Conservation (phyloP, 805 yeast genomes). For the Metschnikowia santaceciliae region DNA sequence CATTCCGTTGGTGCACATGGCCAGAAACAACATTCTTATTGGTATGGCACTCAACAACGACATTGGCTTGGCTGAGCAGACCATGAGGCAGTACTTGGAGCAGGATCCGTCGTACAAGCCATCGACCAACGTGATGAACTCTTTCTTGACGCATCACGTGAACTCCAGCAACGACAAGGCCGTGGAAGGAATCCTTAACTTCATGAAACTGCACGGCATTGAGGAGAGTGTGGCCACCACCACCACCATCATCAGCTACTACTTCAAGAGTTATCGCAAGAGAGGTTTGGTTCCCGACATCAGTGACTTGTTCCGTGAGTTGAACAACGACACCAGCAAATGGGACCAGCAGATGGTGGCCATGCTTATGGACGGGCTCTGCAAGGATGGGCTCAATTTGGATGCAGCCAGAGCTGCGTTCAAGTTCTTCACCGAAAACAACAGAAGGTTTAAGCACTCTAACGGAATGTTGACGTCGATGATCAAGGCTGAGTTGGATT, state of each 20-base stretch:
- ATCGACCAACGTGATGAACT: conserved; percentile 48
- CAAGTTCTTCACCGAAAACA: conserved; percentile 34
- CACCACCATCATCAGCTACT: conserved; percentile 53
- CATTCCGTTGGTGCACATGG: conserved; percentile 32
- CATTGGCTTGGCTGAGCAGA: conserved; percentile 42
- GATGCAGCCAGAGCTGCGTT: conserved; percentile 51
- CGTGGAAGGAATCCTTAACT: conserved; percentile 41
- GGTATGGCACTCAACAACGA: conserved; percentile 41
- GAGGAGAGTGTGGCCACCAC: conserved; percentile 61
- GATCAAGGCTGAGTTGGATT: conserved; percentile 43
- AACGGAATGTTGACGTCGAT: conserved; percentile 41
- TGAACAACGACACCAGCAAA: conserved; percentile 30
- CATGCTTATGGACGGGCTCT: conserved; percentile 51
- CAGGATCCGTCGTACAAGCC: conserved; percentile 39
- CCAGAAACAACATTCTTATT: conserved; percentile 43
- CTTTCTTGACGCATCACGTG: conserved; percentile 42
- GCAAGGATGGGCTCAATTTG: conserved; percentile 43
- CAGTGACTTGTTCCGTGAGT: conserved; percentile 36
- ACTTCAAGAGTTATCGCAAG: conserved; percentile 44
- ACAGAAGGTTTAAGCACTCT: conserved; percentile 24
- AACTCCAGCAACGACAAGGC: conserved; percentile 43
- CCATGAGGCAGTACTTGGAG: conserved; percentile 34
- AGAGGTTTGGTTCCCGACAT: conserved; percentile 43
- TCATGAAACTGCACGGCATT: conserved; percentile 40
- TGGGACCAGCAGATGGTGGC: conserved; percentile 47